Conservation (phyloP, 225 moss, liverwort and hornwort species). For the Takakia lepidozioides region DNA sequence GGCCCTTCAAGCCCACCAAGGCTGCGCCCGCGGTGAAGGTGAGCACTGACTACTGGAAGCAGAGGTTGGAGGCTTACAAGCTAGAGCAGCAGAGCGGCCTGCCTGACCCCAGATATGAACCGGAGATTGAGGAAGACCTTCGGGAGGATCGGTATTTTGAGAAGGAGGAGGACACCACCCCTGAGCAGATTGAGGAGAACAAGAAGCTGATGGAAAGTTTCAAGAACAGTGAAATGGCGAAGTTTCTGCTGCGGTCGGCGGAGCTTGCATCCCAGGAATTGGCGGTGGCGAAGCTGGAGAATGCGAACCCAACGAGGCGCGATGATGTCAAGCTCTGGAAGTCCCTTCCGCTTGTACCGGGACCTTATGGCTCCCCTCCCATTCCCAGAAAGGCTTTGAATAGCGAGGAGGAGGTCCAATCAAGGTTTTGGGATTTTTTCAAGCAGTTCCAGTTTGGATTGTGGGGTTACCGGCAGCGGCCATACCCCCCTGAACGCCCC, state of each 20-base stretch:
- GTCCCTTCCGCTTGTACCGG: constrained; percentile 71
- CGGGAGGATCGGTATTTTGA: constrained; percentile 38
- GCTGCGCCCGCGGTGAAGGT: constrained; percentile 5
- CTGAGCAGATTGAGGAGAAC: constrained; percentile 63
- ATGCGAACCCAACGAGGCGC: constrained; percentile 57
- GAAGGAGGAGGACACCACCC: constrained; percentile 20
- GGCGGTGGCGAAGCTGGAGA: constrained; percentile 36
- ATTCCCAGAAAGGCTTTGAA: constrained; percentile 62
- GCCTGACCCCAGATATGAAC: constrained; percentile 60
- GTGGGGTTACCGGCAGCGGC: constrained; percentile 87
- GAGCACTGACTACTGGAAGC: constrained; percentile 20
- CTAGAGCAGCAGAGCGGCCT: constrained; percentile 7
- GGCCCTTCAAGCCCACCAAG: not conserved
- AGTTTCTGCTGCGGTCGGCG: constrained; percentile 62
- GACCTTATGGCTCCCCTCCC: constrained; percentile 56
- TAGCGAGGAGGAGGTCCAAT: constrained; percentile 60
- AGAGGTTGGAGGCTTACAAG: constrained; percentile 16
- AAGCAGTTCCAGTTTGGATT: constrained; percentile 89
- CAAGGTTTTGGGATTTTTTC: constrained; percentile 92
- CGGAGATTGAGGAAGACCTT: constrained; percentile 67
- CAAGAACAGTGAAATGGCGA: constrained; percentile 51
- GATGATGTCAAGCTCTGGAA: constrained; percentile 86
- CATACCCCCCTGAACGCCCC: constrained; percentile 56
- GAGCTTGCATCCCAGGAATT: constrained; percentile 41
- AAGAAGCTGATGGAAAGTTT: constrained; percentile 42